These are phyloP conservation scores for Tephrocybe sp. DNA, from an alignment of 768 basidiomycete species.

Conservation along the genomic window DNA sequence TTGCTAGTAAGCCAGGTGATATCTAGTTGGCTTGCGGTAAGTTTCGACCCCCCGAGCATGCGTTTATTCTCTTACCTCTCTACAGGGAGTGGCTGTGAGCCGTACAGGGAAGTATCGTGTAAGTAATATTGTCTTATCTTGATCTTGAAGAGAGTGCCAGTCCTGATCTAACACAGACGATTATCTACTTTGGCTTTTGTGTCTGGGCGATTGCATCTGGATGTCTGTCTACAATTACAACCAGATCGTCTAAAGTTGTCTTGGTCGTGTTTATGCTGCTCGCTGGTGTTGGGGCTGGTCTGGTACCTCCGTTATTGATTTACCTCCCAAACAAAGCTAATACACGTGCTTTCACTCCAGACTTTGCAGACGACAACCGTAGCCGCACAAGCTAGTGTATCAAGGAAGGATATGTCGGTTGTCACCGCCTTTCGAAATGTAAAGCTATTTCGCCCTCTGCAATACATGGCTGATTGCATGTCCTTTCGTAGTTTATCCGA, in stretches of 20 bases:
- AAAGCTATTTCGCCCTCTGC: neutral
- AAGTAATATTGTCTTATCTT: neutral
- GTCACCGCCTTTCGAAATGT: slow-evolving; percentile 71
- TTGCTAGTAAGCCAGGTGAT: slow-evolving; percentile 65
- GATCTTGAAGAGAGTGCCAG: slow-evolving; percentile 10
- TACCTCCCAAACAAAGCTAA: neutral
- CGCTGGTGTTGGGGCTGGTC: slow-evolving; percentile 60
- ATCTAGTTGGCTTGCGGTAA: slow-evolving; percentile 53
- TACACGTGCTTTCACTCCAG: slow-evolving; percentile 31
- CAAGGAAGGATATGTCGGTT: slow-evolving; percentile 72
- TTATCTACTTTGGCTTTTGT: slow-evolving; percentile 62
- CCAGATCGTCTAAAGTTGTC: slow-evolving; percentile 44
- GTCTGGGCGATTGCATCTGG: slow-evolving; percentile 74
- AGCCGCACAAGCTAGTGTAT: slow-evolving; percentile 72
- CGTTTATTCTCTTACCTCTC: neutral
- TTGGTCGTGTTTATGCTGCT: slow-evolving; percentile 64
- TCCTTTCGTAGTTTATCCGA: slow-evolving; percentile 53
- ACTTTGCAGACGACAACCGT: slow-evolving; percentile 67
- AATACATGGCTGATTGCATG: neutral
- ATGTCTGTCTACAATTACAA: slow-evolving; percentile 62
- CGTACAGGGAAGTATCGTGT: slow-evolving; percentile 65
- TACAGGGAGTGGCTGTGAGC: slow-evolving; percentile 62
- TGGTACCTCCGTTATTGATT: slow-evolving; percentile 29
- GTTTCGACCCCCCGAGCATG: slow-evolving; percentile 17
- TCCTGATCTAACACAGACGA: slow-evolving; percentile 33